phyloP scores from a whole-genome alignment of 176 grass and related monocot genomes.

The Carex scoparia region DNA sequence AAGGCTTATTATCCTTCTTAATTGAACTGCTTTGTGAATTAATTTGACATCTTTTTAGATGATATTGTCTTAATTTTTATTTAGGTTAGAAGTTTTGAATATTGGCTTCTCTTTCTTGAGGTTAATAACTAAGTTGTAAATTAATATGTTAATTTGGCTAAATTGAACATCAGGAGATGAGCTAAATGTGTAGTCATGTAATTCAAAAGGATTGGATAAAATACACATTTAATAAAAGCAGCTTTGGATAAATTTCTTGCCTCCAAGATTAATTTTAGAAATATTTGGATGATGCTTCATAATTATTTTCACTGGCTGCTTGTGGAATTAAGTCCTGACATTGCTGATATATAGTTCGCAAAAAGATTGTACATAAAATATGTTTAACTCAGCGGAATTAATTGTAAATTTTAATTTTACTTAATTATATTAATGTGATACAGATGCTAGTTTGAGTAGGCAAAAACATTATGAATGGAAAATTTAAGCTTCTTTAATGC shows the following conservation, averaged over 20 bases:
- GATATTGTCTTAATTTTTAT: neutral
- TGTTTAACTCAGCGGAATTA: too few species aligned
- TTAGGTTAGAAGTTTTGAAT: neutral
- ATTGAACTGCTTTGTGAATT: slow-evolving; percentile 5
- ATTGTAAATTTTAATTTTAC: neutral
- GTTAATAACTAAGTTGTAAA: neutral
- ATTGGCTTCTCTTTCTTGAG: neutral
- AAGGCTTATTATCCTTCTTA: slow-evolving; percentile 55
- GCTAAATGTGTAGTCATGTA: too few species aligned
- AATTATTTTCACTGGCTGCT: neutral
- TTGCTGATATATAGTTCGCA: too few species aligned
- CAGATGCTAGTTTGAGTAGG: neutral
- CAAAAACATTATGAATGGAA: neutral
- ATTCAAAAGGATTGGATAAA: neutral
- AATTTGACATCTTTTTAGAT: neutral
- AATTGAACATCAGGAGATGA: neutral
- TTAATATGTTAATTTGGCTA: neutral
- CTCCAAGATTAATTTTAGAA: neutral
- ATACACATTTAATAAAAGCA: neutral
- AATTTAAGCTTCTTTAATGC: neutral
- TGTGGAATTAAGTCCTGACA: neutral
- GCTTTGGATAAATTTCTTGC: neutral
- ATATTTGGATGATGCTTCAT: neutral
- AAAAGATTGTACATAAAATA: too few species aligned
- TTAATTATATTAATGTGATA: neutral